Percentiles rank a stretch among this genome's conserved stretches.
Evolutionary conservation across 257 asterid species (phyloP).

Genomic region (Ilex asprella): DNA sequence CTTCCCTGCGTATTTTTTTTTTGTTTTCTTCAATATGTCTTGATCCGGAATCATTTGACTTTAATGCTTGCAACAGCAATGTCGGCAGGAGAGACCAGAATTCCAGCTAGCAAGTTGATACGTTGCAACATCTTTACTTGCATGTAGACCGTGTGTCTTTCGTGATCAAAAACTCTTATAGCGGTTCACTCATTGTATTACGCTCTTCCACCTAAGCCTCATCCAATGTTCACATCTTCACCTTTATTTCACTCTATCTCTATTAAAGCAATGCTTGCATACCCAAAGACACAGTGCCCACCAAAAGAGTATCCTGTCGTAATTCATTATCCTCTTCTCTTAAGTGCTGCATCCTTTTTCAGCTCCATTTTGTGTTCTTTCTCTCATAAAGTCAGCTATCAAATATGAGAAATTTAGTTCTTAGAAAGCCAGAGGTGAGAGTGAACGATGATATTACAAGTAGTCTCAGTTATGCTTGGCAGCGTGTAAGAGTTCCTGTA

Average conservation of each 20-base stretch:
- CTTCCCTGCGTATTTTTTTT: too few species aligned
- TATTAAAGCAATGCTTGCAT: slow-evolving; percentile 36
- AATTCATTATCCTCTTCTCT: slow-evolving; percentile 24
- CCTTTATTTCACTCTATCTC: slow-evolving; percentile 17
- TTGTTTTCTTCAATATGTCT: neutral
- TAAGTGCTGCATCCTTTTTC: slow-evolving; percentile 12
- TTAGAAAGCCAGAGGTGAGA: slow-evolving; percentile 24
- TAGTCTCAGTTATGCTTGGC: slow-evolving; percentile 52
- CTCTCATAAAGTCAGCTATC: slow-evolving; percentile 2
- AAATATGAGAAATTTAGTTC: slow-evolving; percentile 53
- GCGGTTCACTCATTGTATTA: slow-evolving; percentile 24
- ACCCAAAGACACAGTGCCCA: slow-evolving; percentile 17
- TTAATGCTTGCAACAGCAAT: slow-evolving; percentile 30
- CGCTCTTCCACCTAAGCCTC: slow-evolving; percentile 35
- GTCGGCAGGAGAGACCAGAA: slow-evolving; percentile 51
- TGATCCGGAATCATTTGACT: slow-evolving; percentile 15
- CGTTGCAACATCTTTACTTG: slow-evolving; percentile 59
- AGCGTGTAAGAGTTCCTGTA: slow-evolving; percentile 51
- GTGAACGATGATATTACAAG: slow-evolving; percentile 42
- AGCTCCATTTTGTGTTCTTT: slow-evolving; percentile 15
- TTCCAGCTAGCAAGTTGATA: slow-evolving; percentile 53
- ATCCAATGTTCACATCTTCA: slow-evolving; percentile 20
- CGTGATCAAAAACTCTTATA: slow-evolving; percentile 19
- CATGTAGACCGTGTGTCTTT: slow-evolving; percentile 86
- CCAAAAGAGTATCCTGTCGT: slow-evolving; percentile 23